Base-by-base conservation (phyloP, 192 early-diverging fungal species). In the Coemansia aciculifera region DNA sequence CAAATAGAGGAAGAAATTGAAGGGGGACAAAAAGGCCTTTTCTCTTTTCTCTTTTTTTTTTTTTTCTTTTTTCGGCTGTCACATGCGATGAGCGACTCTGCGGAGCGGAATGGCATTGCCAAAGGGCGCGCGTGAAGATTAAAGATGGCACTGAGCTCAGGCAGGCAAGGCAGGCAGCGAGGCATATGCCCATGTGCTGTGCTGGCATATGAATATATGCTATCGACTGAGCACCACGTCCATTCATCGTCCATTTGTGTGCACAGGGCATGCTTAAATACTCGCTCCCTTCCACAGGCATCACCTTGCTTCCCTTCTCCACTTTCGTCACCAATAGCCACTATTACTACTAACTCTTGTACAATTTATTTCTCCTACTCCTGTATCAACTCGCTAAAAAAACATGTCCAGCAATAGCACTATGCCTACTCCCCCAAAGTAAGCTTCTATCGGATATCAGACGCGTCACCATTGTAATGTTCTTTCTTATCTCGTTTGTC, bases 181-280 rank as follows among this genome's bases (percentile, higher is more conserved):
- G 31, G 54, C 54, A 57, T 57, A 57, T 57, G 54, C 51, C 51
- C 51, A 21, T 51, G 48, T n/a, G 23, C 46, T 51, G 48, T 51
- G 48, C 24, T 57, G 29, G 24, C 54, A 57, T 57, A 57, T 57
- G 54, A 57, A 57, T 29, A 17, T 17, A 27, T 27, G 27, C 27
- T 27, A n/a, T 15, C 5, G 5, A 36, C 34, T 36, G 34, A 36
- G 34, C 34, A 42, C 15, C 54, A 31, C 12, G 54, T 8, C 29
- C 54, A 57, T 57, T 29, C 15, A 23, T 29, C 9, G 51, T 15
- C 24, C 51, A 54, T 54, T 24, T 31, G 51, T 29, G 27, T 4
- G 12, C 27, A 29, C 5, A 8, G 44, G 44, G 17, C 44, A 46
- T 12, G 52, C 52, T 57, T 57, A 57, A 57, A 57, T 57, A 15